Percentiles rank a stretch among this genome's conserved stretches.
Conservation (phyloP, 257 asterid species). For the Salvia splendens region DNA sequence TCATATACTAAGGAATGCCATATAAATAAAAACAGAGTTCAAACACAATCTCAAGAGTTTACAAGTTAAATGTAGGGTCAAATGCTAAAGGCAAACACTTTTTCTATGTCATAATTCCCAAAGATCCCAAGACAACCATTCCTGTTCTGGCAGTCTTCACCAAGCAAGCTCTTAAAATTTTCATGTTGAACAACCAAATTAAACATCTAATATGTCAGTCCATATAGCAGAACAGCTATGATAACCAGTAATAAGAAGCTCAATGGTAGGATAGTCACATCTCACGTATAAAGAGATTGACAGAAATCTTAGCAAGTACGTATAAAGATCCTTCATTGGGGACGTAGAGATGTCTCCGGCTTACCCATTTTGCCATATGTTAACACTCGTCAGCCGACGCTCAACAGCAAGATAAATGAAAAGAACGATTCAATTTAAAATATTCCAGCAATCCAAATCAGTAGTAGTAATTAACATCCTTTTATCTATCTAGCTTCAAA, state of each 20-base stretch:
- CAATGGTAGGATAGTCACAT: background rate
- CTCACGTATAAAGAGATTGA: conserved; percentile 4
- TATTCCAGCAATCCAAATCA: background rate
- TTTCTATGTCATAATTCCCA: conserved; percentile 11
- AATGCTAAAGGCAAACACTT: conserved; percentile 1
- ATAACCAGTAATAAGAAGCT: background rate
- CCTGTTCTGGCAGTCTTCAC: background rate
- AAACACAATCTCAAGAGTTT: conserved; percentile 17
- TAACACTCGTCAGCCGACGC: background rate
- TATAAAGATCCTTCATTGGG: background rate
- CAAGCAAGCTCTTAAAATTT: background rate
- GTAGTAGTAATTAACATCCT: background rate
- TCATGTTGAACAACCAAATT: conserved; percentile 16
- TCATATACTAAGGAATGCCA: background rate
- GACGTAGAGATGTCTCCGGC: conserved; percentile 4
- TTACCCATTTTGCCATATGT: background rate
- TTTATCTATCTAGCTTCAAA: conserved; percentile 12
- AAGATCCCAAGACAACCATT: conserved; percentile 4
- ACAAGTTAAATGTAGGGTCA: conserved; percentile 18
- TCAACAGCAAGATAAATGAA: background rate
- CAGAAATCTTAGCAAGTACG: background rate
- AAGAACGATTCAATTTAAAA: background rate
- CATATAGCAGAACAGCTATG: conserved; percentile 9
- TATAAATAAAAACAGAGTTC: background rate
- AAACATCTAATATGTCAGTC: conserved; percentile 2